Conservation (phyloP, 1,284 basidiomycete genomes). For the Mycosarcoma mackinlayi region DNA sequence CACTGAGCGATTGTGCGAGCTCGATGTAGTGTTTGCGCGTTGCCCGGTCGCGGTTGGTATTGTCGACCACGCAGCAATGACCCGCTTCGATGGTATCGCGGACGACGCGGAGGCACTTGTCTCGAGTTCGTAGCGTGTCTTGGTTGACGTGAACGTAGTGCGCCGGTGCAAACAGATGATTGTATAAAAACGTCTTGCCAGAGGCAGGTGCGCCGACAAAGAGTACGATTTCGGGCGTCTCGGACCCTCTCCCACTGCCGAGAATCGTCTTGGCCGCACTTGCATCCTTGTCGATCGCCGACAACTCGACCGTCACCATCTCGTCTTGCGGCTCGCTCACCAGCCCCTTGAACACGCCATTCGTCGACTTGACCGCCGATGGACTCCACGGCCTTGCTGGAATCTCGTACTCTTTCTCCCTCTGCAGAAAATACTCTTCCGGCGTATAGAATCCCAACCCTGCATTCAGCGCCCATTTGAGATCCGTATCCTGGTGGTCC, state of each 20-base stretch:
- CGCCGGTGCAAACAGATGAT: conserved; percentile 75
- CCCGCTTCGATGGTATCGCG: conserved; percentile 73
- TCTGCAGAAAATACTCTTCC: conserved; percentile 59
- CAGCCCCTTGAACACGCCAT: conserved; percentile 14
- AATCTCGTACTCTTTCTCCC: conserved; percentile 23
- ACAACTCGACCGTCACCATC: conserved; percentile 16
- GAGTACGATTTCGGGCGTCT: conserved; percentile 75
- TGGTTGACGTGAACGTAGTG: conserved; percentile 73
- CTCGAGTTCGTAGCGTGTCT: conserved; percentile 75
- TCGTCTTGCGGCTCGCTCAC: conserved; percentile 19
- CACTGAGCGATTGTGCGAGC: conserved; percentile 19
- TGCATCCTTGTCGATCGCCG: conserved; percentile 1
- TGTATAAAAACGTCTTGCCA: conserved; percentile 87
- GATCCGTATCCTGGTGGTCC: conserved; percentile 62
- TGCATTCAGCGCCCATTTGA: conserved; percentile 65
- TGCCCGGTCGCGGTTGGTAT: conserved; percentile 52
- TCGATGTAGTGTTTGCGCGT: conserved; percentile 52
- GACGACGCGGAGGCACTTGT: conserved; percentile 79
- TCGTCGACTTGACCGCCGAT: not conserved
- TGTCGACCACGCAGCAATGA: conserved; percentile 55
- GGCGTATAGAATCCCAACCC: conserved; percentile 61
- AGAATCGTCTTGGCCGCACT: not conserved
- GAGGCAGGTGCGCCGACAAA: conserved; percentile 88
- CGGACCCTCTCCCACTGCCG: not conserved
- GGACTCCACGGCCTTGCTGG: conserved; percentile 33